Evolutionary conservation across 345 rosid species (phyloP), one percentile per base, ranked within the genome.

Genomic region (Euphorbia lathyris): DNA sequence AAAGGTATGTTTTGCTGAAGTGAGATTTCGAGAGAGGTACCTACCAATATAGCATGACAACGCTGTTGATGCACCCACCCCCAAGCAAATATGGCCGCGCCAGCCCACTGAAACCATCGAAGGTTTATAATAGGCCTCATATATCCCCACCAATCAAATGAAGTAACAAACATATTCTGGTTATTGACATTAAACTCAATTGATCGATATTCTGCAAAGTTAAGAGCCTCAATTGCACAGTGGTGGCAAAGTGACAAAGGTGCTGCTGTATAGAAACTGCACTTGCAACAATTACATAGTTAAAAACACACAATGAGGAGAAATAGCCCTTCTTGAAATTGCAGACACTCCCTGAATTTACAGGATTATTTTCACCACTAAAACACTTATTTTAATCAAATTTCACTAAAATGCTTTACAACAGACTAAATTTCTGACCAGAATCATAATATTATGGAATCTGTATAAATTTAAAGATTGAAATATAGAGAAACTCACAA

Each of bases 31-130:
- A 72, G 29, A 58, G 34, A 62, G 34, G 61, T 16, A 77, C 85
- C 55, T 84, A 91, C 94, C 67, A 87, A 88, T 73, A 89, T 85
- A 40, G 76, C 71, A 58, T 91, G 97, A 69, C 91, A 88, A 8
- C 71, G 78, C 5, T 43, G 79, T 40, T 91, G 98, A 82, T 85
- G 96, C 63, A 84, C 65, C 92, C 90, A 89, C 45, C 98, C 96
- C 87, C 91, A 86, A 2, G 84, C 58, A 74, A 91, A 85, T 60
- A 91, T 56, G 63, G 68, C 74, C 7, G 79, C 86, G 60, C 97
- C 96, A 71, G 80, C 70, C 90, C 85, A 89, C 42, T 80, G 86
- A n/a, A 14, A 45, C 84, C 72, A 84, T 38, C 96, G 86, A 67
- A 90, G 87, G 74, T 82, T 83, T 69, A 73, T 6, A 25, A 88